These are phyloP conservation scores for Aspergillus sp. DNA, from an alignment of 2,329 filamentous ascomycete species.

Conservation along the genomic window DNA sequence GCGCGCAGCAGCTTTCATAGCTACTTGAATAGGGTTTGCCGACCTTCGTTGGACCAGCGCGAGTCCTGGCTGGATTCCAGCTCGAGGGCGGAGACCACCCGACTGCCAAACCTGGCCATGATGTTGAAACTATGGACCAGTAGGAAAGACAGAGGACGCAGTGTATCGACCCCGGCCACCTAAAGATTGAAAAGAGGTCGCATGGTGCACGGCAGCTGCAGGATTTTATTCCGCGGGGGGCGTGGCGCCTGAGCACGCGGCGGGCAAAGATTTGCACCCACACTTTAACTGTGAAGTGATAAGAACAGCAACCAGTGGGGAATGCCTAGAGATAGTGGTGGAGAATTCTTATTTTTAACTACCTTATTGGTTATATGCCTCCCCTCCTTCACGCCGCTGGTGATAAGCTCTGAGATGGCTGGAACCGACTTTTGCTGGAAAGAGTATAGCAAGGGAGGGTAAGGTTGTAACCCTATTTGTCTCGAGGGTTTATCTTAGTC, in stretches of 20 bases:
- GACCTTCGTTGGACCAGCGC: slow-evolving; percentile 11
- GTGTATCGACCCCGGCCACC: not conserved
- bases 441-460: not conserved
- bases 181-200: not conserved
- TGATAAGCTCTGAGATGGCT: slow-evolving; percentile 4
- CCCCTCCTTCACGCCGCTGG: not conserved
- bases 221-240: slow-evolving; percentile 5
- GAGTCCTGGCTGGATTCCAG: slow-evolving; percentile 9
- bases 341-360: not conserved
- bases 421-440: not conserved
- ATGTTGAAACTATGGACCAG: not conserved
- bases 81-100: slow-evolving; percentile 1
- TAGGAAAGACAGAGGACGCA: not conserved
- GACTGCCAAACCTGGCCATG: slow-evolving; percentile 3
- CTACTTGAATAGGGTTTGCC: not conserved
- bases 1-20: not conserved
- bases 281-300: not conserved
- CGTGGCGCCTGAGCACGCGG: not conserved
- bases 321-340: not conserved
- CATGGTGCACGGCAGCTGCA: not conserved
- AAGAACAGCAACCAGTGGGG: not conserved
- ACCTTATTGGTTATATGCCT: not conserved
- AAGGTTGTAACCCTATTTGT: slow-evolving; percentile 11
- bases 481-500: slow-evolving; percentile 7
- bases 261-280: not conserved